phyloP scores from a whole-genome alignment of 192 early-diverging fungal genomes.

The Piromyces finnis region DNA sequence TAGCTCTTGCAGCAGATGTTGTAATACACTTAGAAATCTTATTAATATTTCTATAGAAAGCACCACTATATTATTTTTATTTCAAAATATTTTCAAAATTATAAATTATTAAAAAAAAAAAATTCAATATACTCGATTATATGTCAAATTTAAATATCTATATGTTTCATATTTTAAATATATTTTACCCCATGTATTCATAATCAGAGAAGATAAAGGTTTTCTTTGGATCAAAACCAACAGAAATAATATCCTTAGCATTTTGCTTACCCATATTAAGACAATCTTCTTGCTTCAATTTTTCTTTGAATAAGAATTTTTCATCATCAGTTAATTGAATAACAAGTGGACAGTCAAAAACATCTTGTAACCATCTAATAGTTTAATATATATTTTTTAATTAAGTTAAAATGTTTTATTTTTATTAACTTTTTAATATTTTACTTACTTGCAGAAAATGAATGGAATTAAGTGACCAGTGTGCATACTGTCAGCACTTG shows the following conservation, averaged over 20 bases:
- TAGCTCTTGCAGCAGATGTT: constrained; percentile 54
- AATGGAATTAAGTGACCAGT: constrained; percentile 94
- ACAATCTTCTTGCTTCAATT: constrained; percentile 65
- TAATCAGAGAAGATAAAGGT: constrained; percentile 94
- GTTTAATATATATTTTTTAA: background rate
- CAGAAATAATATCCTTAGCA: constrained; percentile 84
- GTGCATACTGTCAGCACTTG: constrained; percentile 80
- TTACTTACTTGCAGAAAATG: constrained; percentile 73
- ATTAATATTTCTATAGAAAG: constrained; percentile 86
- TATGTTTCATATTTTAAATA: too few relatives aligned
- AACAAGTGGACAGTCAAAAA: constrained; percentile 85
- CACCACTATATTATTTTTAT: constrained; percentile 28
- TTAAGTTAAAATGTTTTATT: background rate
- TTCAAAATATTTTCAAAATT: too few relatives aligned
- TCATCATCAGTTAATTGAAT: constrained; percentile 98
- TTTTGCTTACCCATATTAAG: constrained; percentile 57
- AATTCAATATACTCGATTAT: too few relatives aligned
- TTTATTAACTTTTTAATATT: too few relatives aligned
- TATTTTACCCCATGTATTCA: constrained; percentile 72
- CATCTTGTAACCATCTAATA: constrained; percentile 77
- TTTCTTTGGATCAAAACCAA: constrained; percentile 84
- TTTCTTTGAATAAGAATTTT: constrained; percentile 90
- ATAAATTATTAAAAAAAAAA: too few relatives aligned
- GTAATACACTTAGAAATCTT: constrained; percentile 78
- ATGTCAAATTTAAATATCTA: too few relatives aligned